Evolutionary conservation across 2,329 filamentous ascomycete species (phyloP), one percentile per base, ranked within the genome.

Genomic region (Alternaria tenuissima): DNA sequence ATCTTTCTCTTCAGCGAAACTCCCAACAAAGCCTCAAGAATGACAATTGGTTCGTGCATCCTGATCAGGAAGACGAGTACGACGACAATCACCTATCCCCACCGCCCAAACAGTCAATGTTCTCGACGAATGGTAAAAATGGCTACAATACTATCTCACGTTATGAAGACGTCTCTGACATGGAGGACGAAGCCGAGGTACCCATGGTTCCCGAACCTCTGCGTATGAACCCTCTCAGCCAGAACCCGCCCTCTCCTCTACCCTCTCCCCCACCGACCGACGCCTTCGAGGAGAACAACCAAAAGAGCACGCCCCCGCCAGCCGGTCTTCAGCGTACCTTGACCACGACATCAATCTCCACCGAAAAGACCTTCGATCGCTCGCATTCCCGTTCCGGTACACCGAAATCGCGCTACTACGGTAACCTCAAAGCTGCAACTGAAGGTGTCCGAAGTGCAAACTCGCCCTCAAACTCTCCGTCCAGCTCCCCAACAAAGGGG

Each of bases 11-110:
- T 1, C 69, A 75, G 46, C 66, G 59, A 11, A 70, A 68, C 42
- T 73, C 65, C 49, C 74, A 70, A 44, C 73, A 79, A 47, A 70
- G 62, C 16, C 64, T 83, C 16, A 76, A 81, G 30, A 78, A 76
- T 41, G 81, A 83, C 65, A 84, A 84, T 55, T 84, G 82, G 82
- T 82, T 81, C 54, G 78, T 82, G 64, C 65, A 76, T 43, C 65
- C 66, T n/a, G 67, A 74, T 7, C 46, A 63, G 11, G 58, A 69
- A 2, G 63, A 67, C 1, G 66, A 69, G 11, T 47, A 64, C 18
- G 53, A 68, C 12, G 55, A 62, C 18, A 63, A 64, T 3, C 62
- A 66, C 28, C 42, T 63, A 5, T 54, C 54, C 36, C 61, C 54
- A 8, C 52, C 60, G 38, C 62, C 65, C 7, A 72, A 68, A 36